A percentile compares a stretch with the other conserved stretches of the same genome.
These are phyloP conservation scores for Osmanthus fragrans DNA, from an alignment of 257 asterid genomes.

Conservation along the genomic window DNA sequence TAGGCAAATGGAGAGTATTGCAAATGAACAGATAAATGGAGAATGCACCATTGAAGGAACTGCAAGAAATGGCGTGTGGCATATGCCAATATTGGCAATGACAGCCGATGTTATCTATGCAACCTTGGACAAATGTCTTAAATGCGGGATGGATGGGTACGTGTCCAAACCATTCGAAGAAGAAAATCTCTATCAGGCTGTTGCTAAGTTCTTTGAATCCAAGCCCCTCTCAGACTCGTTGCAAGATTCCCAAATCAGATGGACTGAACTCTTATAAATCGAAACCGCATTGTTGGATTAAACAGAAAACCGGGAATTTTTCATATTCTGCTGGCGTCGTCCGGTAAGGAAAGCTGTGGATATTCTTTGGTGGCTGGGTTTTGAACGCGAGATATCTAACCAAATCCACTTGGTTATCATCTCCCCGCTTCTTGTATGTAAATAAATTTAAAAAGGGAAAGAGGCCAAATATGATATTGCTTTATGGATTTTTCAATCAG, in stretches of 20 bases:
- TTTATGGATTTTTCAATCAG: background rate
- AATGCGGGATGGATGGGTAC: constrained; percentile 86
- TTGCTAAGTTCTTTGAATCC: constrained; percentile 69
- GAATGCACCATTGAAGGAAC: constrained; percentile 25
- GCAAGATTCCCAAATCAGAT: background rate
- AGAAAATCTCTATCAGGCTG: constrained; percentile 73
- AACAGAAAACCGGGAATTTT: constrained; percentile 36
- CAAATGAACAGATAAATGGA: constrained; percentile 38
- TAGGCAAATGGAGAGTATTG: constrained; percentile 64
- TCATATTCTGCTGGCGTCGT: constrained; percentile 38
- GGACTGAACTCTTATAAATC: background rate
- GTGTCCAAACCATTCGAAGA: constrained; percentile 92
- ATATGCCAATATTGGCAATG: constrained; percentile 87
- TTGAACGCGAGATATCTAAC: constrained; percentile 9
- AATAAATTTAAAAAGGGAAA: constrained; percentile 14
- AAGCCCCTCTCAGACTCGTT: constrained; percentile 31
- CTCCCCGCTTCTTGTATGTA: constrained; percentile 20
- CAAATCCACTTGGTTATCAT: background rate
- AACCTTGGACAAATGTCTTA: constrained; percentile 68
- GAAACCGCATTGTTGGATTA: background rate
- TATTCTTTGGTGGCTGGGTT: background rate
- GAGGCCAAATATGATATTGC: background rate
- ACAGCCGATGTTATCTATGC: constrained; percentile 94
- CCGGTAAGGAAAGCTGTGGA: constrained; percentile 3
- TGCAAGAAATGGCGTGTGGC: constrained; percentile 38